These are phyloP conservation scores for Lunularia cruciata DNA, from an alignment of 225 moss, liverwort and hornwort genomes.

Conservation along the genomic window DNA sequence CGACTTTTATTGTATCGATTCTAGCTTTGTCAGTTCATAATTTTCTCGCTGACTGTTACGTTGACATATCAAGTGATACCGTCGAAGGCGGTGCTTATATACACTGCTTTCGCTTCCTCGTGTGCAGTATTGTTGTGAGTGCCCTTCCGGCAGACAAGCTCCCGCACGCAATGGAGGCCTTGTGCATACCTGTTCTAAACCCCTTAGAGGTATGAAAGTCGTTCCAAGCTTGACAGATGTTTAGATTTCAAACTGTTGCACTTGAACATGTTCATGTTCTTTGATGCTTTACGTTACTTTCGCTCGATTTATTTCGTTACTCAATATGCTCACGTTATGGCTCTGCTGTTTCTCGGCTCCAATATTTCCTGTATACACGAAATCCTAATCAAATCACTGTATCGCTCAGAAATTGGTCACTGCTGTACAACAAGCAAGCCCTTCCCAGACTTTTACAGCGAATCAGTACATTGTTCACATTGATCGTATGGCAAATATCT, in stretches of 20 bases:
- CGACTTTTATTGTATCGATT: not conserved
- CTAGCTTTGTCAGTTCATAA: not conserved
- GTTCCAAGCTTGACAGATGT: not conserved
- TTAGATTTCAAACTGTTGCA: too few species aligned
- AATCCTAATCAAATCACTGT: too few species aligned
- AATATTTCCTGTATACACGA: too few species aligned
- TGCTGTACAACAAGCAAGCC: conserved; percentile 74
- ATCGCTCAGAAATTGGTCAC: conserved; percentile 85
- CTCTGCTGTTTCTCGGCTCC: too few species aligned
- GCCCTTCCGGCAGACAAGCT: conserved; percentile 72
- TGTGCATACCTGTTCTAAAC: conserved; percentile 79
- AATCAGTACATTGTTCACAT: conserved; percentile 82
- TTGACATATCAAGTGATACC: not conserved
- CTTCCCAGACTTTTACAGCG: conserved; percentile 63
- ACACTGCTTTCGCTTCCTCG: not conserved
- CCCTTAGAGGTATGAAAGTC: conserved; percentile 60
- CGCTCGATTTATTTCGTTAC: too few species aligned
- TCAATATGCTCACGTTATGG: too few species aligned
- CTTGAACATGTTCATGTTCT: too few species aligned
- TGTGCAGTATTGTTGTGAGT: conserved; percentile 80
- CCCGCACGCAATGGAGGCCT: conserved; percentile 73
- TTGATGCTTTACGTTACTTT: too few species aligned
- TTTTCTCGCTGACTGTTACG: not conserved
- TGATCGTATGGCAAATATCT: conserved; percentile 89
- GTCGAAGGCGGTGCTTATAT: not conserved